Base-by-base conservation (phyloP, 257 asterid genomes). In the Capsicum baccatum region DNA sequence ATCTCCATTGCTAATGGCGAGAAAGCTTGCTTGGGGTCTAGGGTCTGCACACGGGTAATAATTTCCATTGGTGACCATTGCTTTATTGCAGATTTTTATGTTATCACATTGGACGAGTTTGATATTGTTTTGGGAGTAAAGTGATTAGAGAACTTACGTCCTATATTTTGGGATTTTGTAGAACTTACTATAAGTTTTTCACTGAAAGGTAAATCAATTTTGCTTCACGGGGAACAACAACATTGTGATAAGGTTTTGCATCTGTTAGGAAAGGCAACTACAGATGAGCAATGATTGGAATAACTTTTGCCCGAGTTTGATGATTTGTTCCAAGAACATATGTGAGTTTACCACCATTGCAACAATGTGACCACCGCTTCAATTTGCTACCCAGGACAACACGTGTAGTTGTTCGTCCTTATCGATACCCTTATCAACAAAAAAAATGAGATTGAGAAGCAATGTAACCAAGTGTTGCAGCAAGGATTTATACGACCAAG, bases 341-440 rank as follows among this genome's bases (percentile, higher is more conserved):
- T 33, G 26, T 2, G 33, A 33, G 35, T 33, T 11, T 64, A n/a
- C 71, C 71, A n/a, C 35, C 35, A 64, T 17, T n/a, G 37, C 8
- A 35, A n/a, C 26, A 64, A 17, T 64, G 11, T 64, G 19, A 42
- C 42, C 79, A 70, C 50, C 50, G 2, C 79, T 12, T 70, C n/a
- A 70, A 3, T 37, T 39, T 70, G n/a, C 9, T n/a, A n/a, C 55
- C 15, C 19, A 2, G 79, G 10, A 21, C 79, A 70, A 1, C 19
- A n/a, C 79, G 55, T 42, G 19, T 70, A 16, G 52, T 70, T 37
- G 79, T 70, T 15, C 79, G 54, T 26, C 79, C 79, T 14, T 37
- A 70, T 70, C 79, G 79, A 6, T 37, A 70, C 50, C 79, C 55
- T 70, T n/a, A 70, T 70, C 10, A 9, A 3, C n/a, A 70, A 14